These are phyloP conservation scores for Yamadazyma pseudoaaseri DNA, from an alignment of 1,139 yeast species.

Conservation along the genomic window DNA sequence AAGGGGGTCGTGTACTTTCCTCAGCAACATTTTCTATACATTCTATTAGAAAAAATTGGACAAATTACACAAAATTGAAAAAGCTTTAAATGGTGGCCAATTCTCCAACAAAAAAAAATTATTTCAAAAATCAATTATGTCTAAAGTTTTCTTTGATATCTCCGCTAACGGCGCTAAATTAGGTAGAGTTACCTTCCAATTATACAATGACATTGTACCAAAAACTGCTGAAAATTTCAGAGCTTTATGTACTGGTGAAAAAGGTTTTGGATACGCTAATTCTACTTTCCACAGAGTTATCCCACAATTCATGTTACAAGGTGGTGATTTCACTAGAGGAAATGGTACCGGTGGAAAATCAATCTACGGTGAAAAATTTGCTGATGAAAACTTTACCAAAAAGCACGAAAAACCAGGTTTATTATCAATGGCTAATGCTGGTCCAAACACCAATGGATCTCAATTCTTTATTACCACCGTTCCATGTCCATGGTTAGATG, in stretches of 20 bases:
- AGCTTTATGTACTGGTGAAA: conserved; percentile 95
- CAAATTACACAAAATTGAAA: conserved; percentile 1
- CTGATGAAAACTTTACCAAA: conserved; percentile 90
- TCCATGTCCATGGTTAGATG: conserved; percentile 95
- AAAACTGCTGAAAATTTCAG: conserved; percentile 98
- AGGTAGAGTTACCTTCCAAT: conserved; percentile 46
- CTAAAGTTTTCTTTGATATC: conserved; percentile 75
- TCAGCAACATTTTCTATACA: neutral
- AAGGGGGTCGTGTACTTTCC: neutral
- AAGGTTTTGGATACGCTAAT: conserved; percentile 91
- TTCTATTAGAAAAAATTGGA: conserved; percentile 1
- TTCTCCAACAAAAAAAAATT: conserved; percentile 3
- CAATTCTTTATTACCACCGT: conserved; percentile 99
- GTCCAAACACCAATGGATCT: conserved; percentile 99
- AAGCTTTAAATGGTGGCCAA: conserved; percentile 5
- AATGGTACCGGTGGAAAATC: conserved; percentile 99
- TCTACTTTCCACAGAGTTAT: conserved; percentile 98
- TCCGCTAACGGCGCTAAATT: conserved; percentile 56
- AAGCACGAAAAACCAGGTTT: conserved; percentile 92
- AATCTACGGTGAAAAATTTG: conserved; percentile 93
- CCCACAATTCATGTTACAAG: conserved; percentile 98
- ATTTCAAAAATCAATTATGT: conserved; percentile 25
- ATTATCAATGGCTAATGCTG: conserved; percentile 98
- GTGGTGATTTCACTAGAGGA: conserved; percentile 96
- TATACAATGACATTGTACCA: conserved; percentile 94